phyloP scores from a whole-genome alignment of 2,329 filamentous ascomycete species.

The Nemania abortiva region DNA sequence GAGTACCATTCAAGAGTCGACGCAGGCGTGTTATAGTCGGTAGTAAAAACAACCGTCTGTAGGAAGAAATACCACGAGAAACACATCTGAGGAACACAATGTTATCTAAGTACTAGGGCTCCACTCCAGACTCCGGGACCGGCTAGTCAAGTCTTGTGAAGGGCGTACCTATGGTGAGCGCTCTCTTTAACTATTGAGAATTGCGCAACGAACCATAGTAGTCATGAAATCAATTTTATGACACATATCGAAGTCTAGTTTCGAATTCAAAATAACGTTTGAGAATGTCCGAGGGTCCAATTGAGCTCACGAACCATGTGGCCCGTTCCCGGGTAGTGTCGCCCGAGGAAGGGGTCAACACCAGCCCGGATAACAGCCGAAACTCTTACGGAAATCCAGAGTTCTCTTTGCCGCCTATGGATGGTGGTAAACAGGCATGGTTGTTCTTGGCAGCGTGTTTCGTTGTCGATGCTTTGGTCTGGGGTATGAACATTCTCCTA shows the following conservation, averaged over 20 bases:
- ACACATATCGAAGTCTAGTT: neutral
- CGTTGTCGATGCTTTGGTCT: constrained; percentile 65
- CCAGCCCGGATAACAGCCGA: constrained; percentile 1
- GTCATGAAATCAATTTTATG: neutral
- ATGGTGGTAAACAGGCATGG: constrained; percentile 64
- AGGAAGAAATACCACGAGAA: neutral
- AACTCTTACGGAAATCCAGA: constrained; percentile 28
- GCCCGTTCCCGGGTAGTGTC: neutral
- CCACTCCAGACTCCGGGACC: constrained; percentile 19
- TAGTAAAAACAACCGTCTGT: neutral
- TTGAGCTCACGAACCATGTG: constrained; percentile 8
- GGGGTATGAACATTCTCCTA: constrained; percentile 54
- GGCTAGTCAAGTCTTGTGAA: constrained; percentile 18
- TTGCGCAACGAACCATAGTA: neutral
- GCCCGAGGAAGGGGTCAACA: constrained; percentile 12
- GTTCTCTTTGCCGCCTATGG: constrained; percentile 58
- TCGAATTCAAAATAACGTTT: neutral
- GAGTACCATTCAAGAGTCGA: neutral
- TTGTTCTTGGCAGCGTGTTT: constrained; percentile 63
- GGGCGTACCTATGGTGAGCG: neutral
- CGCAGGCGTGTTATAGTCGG: neutral
- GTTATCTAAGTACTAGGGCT: neutral
- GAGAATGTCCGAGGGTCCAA: constrained; percentile 21
- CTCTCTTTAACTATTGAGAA: neutral
- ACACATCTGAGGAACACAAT: neutral